A percentile compares a stretch with the other conserved stretches of the same genome.
These are phyloP conservation scores for Citrus sp. DNA, from an alignment of 345 rosid genomes.

Conservation along the genomic window DNA sequence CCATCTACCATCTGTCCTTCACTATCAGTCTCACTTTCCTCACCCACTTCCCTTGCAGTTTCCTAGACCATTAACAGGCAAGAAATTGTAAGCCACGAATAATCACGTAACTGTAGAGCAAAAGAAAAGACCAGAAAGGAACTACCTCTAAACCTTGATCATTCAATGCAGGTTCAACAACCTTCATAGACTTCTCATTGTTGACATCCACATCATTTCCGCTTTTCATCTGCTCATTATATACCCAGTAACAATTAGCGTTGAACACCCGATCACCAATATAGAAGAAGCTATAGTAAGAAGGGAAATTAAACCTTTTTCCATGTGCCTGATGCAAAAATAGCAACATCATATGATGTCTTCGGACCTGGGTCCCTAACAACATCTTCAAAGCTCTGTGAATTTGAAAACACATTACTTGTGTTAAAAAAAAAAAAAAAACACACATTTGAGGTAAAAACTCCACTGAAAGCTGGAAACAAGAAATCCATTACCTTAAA, in stretches of 20 bases:
- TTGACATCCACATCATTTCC: slow-evolving; percentile 30
- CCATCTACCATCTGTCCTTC: slow-evolving; percentile 82
- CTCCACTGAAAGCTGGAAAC: neutral
- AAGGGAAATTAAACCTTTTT: slow-evolving; percentile 55
- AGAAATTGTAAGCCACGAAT: neutral
- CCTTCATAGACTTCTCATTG: slow-evolving; percentile 29
- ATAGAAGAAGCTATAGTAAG: neutral
- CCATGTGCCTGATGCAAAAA: slow-evolving; percentile 67
- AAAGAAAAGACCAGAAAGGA: neutral
- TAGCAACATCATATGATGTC: slow-evolving; percentile 77
- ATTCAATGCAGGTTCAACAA: slow-evolving; percentile 19
- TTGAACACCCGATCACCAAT: slow-evolving; percentile 4
- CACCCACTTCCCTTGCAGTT: slow-evolving; percentile 39
- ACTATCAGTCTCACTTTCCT: slow-evolving; percentile 63
- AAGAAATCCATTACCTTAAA: slow-evolving; percentile 40
- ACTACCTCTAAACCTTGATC: slow-evolving; percentile 45
- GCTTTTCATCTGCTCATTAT: slow-evolving; percentile 44
- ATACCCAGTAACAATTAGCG: slow-evolving; percentile 1
- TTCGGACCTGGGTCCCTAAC: slow-evolving; percentile 50
- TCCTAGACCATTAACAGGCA: slow-evolving; percentile 11
- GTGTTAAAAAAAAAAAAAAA: neutral
- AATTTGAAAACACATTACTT: slow-evolving; percentile 13
- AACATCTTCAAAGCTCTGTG: slow-evolving; percentile 49
- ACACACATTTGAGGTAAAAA: neutral
- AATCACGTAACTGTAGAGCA: slow-evolving; percentile 1